Evolutionary conservation across 176 grass and related monocot genomes (phyloP).

Genomic region (Dendrocalamus sinicus): DNA sequence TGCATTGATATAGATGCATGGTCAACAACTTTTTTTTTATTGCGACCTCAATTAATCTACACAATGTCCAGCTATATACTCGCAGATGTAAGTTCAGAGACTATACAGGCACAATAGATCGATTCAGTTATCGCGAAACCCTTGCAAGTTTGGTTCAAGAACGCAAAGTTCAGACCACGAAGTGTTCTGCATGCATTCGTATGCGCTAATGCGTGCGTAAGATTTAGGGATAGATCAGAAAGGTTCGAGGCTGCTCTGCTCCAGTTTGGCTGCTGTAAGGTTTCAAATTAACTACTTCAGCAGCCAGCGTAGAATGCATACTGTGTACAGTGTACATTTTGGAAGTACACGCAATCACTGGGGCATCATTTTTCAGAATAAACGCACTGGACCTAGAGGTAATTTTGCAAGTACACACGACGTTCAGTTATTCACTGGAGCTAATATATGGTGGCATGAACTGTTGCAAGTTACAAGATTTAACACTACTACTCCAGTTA

Average conservation of each 20-base stretch:
- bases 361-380: neutral
- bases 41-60: neutral
- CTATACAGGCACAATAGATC: neutral
- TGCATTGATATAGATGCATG: too few species aligned
- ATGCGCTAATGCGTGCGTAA: neutral
- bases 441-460: neutral
- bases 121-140: neutral
- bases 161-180: neutral
- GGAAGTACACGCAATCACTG: neutral
- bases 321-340: neutral
- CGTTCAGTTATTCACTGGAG: neutral
- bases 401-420: neutral
- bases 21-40: too few species aligned
- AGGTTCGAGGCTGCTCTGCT: neutral
- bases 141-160: neutral
- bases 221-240: neutral
- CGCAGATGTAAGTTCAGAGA: neutral
- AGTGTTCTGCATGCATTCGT: neutral
- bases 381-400: neutral
- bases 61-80: neutral
- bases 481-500: neutral
- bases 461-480: neutral
- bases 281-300: neutral
- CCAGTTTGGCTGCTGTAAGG: neutral
- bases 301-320: neutral